Evolutionary conservation across 2,329 filamentous ascomycete genomes (phyloP), one percentile per base, ranked within the genome.

Genomic region (Pochonia chlamydosporia): DNA sequence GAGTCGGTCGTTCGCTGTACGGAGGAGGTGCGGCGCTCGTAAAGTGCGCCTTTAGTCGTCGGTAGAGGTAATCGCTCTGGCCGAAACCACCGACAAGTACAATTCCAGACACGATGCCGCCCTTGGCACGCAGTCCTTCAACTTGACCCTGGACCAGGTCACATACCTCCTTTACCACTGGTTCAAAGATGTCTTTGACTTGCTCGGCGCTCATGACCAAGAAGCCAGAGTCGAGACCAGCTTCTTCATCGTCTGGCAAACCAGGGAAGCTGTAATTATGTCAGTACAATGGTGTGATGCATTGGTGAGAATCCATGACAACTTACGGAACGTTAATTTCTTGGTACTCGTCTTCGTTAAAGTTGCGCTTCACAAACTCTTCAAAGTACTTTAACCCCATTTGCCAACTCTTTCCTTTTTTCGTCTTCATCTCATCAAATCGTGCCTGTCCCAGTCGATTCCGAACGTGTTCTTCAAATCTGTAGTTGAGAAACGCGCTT

Each of bases 341-440:
- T 43, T 82, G 76, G 52, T 87, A 80, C 59, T 89, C 86, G 40
- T 89, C 85, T 57, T 87, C 84, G 60, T 87, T 85, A 61, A 91
- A 92, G 59, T 89, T 90, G 13, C 87, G 78, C 67, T 92, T 92
- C 13, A 92, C 86, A 60, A 89, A 90, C 60, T 91, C 86, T 58
- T 92, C 87, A 63, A 89, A 92, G 59, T 89, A 90, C 47, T 81
- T 78, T 43, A 91, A 70, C 2, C 83, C 87, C 81, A 84, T 84
- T 62, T 85, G 86, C 85, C 87, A 91, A 1, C 84, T 88, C 65
- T 87, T 89, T 3, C 78, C 78, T 64, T 89, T 89, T 66, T 87
- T 87, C 44, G 79, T 64, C 61, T 87, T 86, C 84, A 92, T 89
- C 65, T 83, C 79, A 25, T 84, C 79, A 59, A 89, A 89, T 3